A percentile compares a stretch with the other conserved stretches of the same genome.
Conservation (phyloP, 768 basidiomycete genomes). For the Pholiota conissans region DNA sequence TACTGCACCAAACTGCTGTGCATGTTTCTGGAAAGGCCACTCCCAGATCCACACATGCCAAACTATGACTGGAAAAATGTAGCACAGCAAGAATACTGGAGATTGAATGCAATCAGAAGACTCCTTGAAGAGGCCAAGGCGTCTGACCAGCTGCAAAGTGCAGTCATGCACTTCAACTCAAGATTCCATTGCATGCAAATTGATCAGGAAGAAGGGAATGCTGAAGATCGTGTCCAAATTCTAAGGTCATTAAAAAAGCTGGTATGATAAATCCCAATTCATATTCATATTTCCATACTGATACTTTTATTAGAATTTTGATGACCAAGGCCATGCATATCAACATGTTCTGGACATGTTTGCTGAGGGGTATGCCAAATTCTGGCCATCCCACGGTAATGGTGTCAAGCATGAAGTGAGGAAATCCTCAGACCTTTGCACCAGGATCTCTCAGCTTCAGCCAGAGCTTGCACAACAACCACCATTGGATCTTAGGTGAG, state of each 20-base stretch:
- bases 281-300: background rate
- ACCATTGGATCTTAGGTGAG: too few relatives aligned
- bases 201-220: too few relatives aligned
- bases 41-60: background rate
- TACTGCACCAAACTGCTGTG: background rate
- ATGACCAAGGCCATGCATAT: background rate
- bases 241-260: background rate
- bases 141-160: background rate
- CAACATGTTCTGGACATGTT: background rate
- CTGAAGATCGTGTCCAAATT: background rate
- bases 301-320: background rate
- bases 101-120: background rate
- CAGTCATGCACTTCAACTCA: background rate
- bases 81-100: background rate
- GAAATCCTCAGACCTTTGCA: too few relatives aligned
- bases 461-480: too few relatives aligned
- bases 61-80: background rate
- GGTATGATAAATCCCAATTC: background rate
- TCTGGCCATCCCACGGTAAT: background rate
- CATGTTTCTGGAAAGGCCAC: background rate
- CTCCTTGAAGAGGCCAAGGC: background rate
- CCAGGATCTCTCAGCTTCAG: too few relatives aligned
- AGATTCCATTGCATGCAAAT: background rate
- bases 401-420: too few relatives aligned
- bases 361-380: background rate